Conservation (phyloP, 2,329 filamentous ascomycete species). For the Falciphora oryzae region DNA sequence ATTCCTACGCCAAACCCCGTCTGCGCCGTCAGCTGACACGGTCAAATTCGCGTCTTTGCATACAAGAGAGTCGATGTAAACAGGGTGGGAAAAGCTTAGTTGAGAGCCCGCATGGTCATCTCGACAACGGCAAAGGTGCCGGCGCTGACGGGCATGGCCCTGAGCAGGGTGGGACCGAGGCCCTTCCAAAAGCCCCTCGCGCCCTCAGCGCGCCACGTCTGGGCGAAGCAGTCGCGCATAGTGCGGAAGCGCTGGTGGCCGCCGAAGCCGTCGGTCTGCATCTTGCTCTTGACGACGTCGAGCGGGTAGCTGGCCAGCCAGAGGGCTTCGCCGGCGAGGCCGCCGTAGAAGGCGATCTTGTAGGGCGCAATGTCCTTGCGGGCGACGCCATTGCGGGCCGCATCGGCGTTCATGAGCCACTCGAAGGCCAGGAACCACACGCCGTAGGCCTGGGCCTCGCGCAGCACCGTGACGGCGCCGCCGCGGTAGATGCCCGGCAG, state of each 20-base stretch:
- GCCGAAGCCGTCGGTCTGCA: constrained; percentile 95
- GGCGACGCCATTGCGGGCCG: constrained; percentile 66
- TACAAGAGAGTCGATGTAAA: neutral
- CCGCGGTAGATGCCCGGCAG: constrained; percentile 78
- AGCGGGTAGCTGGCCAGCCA: constrained; percentile 94
- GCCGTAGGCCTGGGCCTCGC: constrained; percentile 93
- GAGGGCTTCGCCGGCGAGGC: constrained; percentile 85
- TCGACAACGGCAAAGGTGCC: constrained; percentile 91
- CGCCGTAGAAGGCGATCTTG: constrained; percentile 90
- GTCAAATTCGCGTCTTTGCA: neutral
- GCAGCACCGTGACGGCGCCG: constrained; percentile 73
- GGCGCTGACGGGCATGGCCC: constrained; percentile 95
- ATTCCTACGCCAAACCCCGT: neutral
- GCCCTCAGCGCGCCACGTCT: constrained; percentile 75
- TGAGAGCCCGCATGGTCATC: constrained; percentile 58
- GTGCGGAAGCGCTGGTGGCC: constrained; percentile 61
- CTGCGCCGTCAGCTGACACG: neutral
- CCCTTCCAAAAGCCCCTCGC: constrained; percentile 89
- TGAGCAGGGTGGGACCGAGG: constrained; percentile 79
- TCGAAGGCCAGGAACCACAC: constrained; percentile 94
- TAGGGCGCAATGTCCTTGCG: constrained; percentile 73
- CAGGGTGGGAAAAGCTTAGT: constrained; percentile 20
- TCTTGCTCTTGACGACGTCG: constrained; percentile 98
- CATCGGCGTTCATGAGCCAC: constrained; percentile 91
- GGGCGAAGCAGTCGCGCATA: constrained; percentile 84